phyloP scores from a whole-genome alignment of 202 grass and related monocot species.

The Saccharum hybrid region DNA sequence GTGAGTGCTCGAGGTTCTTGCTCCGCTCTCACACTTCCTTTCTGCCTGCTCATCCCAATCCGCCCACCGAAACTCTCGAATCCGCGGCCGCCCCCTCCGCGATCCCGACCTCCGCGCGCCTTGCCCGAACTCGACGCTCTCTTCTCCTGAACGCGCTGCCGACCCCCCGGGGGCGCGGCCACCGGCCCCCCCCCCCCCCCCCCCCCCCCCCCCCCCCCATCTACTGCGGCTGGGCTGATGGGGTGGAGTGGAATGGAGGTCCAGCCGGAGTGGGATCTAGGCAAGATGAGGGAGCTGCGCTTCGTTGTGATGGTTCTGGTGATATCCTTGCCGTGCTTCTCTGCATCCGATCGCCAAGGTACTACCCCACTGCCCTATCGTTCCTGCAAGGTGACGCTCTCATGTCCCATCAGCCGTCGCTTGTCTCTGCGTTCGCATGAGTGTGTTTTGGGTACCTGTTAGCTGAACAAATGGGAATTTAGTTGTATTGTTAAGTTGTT shows the following conservation, averaged over 20 bases:
- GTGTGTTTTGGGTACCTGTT: background rate
- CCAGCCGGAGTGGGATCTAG: background rate
- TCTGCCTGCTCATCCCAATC: slow-evolving; percentile 3
- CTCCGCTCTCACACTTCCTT: slow-evolving; percentile 2
- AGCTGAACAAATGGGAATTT: background rate
- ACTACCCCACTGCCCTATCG: background rate
- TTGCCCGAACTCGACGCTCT: background rate
- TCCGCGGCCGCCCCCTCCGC: background rate
- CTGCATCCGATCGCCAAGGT: slow-evolving; percentile 55
- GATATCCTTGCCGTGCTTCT: slow-evolving; percentile 44
- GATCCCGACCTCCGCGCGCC: background rate
- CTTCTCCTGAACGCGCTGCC: background rate
- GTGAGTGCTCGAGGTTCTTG: background rate
- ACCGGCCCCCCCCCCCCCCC: background rate
- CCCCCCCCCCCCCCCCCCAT: too few species aligned
- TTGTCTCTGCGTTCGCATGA: background rate
- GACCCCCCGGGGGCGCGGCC: background rate
- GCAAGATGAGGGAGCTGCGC: slow-evolving; percentile 39
- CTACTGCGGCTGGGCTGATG: background rate
- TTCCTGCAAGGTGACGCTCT: background rate
- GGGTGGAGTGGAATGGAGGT: background rate
- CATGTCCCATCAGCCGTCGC: background rate
- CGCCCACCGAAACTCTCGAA: background rate
- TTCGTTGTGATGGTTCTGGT: slow-evolving; percentile 23
- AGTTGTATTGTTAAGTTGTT: background rate